Percentiles rank a stretch among this genome's conserved stretches.
Evolutionary conservation across 768 basidiomycete species (phyloP).

Genomic region (Boletales sp.): DNA sequence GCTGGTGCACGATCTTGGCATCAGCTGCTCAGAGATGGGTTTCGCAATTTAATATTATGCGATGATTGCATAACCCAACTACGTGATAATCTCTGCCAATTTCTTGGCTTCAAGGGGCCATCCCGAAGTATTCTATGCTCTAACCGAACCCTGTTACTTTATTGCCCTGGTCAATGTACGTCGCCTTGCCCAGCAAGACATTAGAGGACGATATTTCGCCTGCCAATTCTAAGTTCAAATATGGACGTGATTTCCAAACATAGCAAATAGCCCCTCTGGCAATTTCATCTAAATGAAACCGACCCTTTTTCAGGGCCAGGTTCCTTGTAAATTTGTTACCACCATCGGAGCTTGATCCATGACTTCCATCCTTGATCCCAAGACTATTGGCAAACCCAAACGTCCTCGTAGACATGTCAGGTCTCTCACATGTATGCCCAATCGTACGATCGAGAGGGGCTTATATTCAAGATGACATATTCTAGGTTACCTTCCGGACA

Average conservation of each 20-base stretch:
- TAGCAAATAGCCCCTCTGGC: neutral
- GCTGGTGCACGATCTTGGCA: constrained; percentile 22
- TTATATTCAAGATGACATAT: neutral
- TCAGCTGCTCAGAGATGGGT: constrained; percentile 1
- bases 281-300: neutral
- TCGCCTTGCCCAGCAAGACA: no score
- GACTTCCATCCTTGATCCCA: constrained; percentile 65
- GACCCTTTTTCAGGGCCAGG: neutral
- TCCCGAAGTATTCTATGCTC: constrained; percentile 28
- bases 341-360: constrained; percentile 28
- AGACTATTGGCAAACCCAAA: constrained; percentile 56
- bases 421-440: constrained; percentile 53
- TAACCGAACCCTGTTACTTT: no score
- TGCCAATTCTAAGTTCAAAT: no score
- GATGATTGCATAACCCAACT: neutral
- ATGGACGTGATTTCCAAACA: no score
- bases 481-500: constrained; percentile 75
- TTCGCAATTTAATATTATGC: neutral
- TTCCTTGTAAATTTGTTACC: neutral
- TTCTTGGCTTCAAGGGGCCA: constrained; percentile 6
- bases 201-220: no score
- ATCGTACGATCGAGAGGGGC: neutral
- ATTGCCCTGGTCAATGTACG: no score
- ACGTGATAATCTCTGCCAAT: neutral
- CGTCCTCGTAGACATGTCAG: constrained; percentile 62